A percentile compares a stretch with the other conserved stretches of the same genome.
These are phyloP conservation scores for Trichothecium roseum DNA, from an alignment of 2,329 filamentous ascomycete genomes.

Conservation along the genomic window DNA sequence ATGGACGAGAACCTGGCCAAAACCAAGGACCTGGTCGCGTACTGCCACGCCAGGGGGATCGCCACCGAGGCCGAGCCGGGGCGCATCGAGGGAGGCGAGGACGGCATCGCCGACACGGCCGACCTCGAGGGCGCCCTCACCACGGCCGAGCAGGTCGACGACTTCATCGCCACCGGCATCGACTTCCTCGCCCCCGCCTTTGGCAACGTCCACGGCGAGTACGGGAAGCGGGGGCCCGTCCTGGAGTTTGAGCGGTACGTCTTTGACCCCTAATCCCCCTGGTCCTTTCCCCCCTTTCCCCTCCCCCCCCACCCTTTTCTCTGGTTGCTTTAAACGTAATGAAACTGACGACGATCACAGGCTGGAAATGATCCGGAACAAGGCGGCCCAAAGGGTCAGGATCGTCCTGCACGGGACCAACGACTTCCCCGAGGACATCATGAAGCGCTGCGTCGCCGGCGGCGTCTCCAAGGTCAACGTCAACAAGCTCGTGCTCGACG, in stretches of 20 bases:
- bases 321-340: too few species aligned
- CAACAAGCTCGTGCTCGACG: constrained; percentile 40
- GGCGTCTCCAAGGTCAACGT: constrained; percentile 49
- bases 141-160: constrained; percentile 56
- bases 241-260: constrained; percentile 39
- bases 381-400: constrained; percentile 26
- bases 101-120: constrained; percentile 54
- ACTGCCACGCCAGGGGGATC: constrained; percentile 53
- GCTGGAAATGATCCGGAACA: constrained; percentile 16
- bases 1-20: constrained; percentile 57
- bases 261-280: not conserved
- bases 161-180: constrained; percentile 62
- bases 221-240: constrained; percentile 53
- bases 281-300: too few species aligned
- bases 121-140: constrained; percentile 43
- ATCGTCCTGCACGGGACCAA: constrained; percentile 47
- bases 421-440: constrained; percentile 37
- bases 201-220: constrained; percentile 67
- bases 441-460: constrained; percentile 37
- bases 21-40: constrained; percentile 50
- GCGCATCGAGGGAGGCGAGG: constrained; percentile 54
- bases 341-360: constrained; percentile 4
- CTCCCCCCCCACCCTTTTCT: too few species aligned
- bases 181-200: constrained; percentile 69
- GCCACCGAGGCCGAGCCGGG: constrained; percentile 61